These are phyloP conservation scores for Podochytrium sp. DNA, from an alignment of 192 early-diverging fungal species.

Conservation along the genomic window DNA sequence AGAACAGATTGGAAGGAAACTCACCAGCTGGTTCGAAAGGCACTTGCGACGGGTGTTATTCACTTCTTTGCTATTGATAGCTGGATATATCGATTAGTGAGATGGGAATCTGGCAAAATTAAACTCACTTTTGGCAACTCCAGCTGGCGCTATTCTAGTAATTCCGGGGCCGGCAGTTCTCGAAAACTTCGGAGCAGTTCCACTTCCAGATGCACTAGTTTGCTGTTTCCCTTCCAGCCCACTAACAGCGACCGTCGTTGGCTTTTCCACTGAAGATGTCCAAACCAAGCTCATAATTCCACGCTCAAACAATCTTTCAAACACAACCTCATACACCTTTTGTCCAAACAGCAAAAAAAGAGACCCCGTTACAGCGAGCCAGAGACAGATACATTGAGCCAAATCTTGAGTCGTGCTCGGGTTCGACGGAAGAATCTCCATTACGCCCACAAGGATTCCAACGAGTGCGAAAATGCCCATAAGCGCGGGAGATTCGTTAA, in stretches of 20 bases:
- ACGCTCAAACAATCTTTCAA: neutral
- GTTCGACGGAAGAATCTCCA: slow-evolving; percentile 6
- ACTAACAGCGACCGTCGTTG: too few species aligned
- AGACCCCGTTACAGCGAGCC: neutral
- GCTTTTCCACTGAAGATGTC: too few species aligned
- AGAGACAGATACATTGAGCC: neutral
- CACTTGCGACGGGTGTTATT: too few species aligned
- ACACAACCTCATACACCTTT: slow-evolving; percentile 7
- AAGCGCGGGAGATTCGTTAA: neutral
- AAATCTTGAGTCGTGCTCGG: neutral
- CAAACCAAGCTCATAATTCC: neutral
- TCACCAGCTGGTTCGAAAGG: neutral
- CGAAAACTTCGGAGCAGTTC: too few species aligned
- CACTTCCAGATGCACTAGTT: too few species aligned
- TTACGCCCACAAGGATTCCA: neutral
- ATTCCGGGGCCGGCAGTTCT: too few species aligned
- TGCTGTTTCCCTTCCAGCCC: too few species aligned
- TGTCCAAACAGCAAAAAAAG: neutral
- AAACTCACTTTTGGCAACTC: too few species aligned
- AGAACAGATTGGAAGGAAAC: neutral
- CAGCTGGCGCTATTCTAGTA: neutral
- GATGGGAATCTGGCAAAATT: too few species aligned
- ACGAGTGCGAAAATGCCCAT: neutral
- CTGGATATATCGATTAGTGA: too few species aligned
- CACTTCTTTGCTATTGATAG: too few species aligned